Conservation (phyloP, 768 basidiomycete species). For the Boletus vinaceobasis region DNA sequence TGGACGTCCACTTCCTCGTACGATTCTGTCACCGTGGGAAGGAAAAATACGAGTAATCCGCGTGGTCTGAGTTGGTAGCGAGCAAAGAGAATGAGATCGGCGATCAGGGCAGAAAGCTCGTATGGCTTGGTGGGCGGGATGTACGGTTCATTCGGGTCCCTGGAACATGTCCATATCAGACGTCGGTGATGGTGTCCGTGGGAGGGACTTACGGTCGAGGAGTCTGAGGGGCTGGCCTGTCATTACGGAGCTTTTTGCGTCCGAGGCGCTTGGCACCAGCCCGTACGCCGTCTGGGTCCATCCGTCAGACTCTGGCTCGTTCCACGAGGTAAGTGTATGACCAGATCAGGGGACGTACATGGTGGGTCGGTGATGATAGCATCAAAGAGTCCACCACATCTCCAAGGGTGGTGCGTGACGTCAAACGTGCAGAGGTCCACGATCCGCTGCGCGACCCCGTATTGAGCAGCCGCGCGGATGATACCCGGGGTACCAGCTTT, state of each 20-base stretch:
- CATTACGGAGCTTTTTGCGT: slow-evolving; percentile 48
- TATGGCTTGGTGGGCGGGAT: slow-evolving; percentile 91
- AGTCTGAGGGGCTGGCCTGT: slow-evolving; percentile 26
- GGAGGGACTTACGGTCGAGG: slow-evolving; percentile 43
- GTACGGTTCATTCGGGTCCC: slow-evolving; percentile 59
- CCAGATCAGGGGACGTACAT: slow-evolving; percentile 48
- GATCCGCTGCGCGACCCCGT: slow-evolving; percentile 69
- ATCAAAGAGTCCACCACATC: slow-evolving; percentile 87
- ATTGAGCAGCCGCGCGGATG: slow-evolving; percentile 77
- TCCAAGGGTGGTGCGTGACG: slow-evolving; percentile 85
- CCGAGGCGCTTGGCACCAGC: slow-evolving; percentile 84
- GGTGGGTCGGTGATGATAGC: slow-evolving; percentile 95
- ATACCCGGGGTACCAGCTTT: slow-evolving; percentile 60
- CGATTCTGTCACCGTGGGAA: slow-evolving; percentile 88
- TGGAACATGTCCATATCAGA: not conserved
- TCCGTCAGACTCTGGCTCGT: not conserved
- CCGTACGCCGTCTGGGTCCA: slow-evolving; percentile 77
- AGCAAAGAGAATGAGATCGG: slow-evolving; percentile 77
- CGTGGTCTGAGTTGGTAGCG: slow-evolving; percentile 80
- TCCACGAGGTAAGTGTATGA: not conserved
- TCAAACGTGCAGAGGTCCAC: slow-evolving; percentile 90
- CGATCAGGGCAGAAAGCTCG: slow-evolving; percentile 78
- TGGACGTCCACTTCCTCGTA: slow-evolving; percentile 87
- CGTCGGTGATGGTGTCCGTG: not conserved
- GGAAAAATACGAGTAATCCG: slow-evolving; percentile 92